Evolutionary conservation across 2,329 filamentous ascomycete genomes (phyloP).

Genomic region (Botrytis medusae): DNA sequence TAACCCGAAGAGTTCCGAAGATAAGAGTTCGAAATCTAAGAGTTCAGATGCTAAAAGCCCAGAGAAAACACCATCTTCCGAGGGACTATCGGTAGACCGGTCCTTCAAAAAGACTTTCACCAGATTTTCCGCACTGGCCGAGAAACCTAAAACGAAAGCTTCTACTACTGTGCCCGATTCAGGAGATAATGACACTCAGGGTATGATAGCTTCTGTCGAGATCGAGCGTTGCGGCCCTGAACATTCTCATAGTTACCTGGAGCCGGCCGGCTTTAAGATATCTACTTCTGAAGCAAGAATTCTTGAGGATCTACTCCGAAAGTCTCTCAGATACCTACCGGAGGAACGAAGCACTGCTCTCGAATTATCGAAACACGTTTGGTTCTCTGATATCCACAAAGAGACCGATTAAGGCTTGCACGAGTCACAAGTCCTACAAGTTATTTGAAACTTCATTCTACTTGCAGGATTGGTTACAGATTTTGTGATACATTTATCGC

Average conservation of each 20-base stretch:
- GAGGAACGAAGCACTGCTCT: constrained; percentile 23
- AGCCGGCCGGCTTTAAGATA: constrained; percentile 24
- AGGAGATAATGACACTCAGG: not conserved
- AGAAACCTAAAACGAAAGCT: not conserved
- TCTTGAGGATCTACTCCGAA: constrained; percentile 25
- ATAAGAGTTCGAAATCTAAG: not conserved
- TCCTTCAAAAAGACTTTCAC: not conserved
- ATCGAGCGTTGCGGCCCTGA: not conserved
- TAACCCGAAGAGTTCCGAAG: not conserved
- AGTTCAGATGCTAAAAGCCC: constrained; percentile 10
- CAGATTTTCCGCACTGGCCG: not conserved
- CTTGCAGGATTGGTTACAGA: not conserved
- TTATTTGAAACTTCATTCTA: not conserved
- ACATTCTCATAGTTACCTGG: constrained; percentile 23
- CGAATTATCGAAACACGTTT: constrained; percentile 24
- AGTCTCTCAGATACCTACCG: constrained; percentile 25
- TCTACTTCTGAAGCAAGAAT: constrained; percentile 22
- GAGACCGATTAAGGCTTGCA: not conserved
- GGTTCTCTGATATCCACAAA: constrained; percentile 21
- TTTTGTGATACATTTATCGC: too few relatives aligned
- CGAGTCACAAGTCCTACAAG: not conserved
- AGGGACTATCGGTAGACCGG: constrained; percentile 24
- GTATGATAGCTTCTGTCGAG: not conserved
- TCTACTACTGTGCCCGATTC: not conserved
- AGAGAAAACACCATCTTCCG: constrained; percentile 28